Conservation (phyloP, 2,329 filamentous ascomycete species). For the Penicillium hordei region DNA sequence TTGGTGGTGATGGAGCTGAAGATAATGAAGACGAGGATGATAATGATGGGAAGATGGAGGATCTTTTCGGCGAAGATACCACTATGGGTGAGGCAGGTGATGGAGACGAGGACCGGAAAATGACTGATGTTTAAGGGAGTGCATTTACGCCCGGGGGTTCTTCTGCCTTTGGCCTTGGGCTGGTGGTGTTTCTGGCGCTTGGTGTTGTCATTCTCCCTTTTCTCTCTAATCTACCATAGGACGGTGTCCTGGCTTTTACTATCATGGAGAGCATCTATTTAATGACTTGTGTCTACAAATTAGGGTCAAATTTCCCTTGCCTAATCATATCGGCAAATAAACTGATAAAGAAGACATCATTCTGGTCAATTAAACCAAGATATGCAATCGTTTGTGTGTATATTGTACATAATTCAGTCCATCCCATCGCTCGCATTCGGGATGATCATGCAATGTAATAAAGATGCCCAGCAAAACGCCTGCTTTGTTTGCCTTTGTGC, state of each 20-base stretch:
- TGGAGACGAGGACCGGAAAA: slow-evolving; percentile 43
- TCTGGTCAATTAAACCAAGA: slow-evolving; percentile 15
- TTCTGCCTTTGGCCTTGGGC: background rate
- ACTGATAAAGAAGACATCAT: slow-evolving; percentile 5
- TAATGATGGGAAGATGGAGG: slow-evolving; percentile 50
- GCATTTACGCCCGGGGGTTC: background rate
- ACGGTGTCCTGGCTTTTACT: background rate
- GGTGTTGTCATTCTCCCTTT: slow-evolving; percentile 9
- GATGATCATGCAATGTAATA: slow-evolving; percentile 22
- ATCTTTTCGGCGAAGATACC: slow-evolving; percentile 48
- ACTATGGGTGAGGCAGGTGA: slow-evolving; percentile 40
- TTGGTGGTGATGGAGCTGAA: slow-evolving; percentile 36
- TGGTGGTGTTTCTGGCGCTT: slow-evolving; percentile 23
- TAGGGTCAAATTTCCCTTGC: background rate
- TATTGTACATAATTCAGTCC: slow-evolving; percentile 26
- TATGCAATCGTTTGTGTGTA: slow-evolving; percentile 18
- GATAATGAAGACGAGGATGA: slow-evolving; percentile 43
- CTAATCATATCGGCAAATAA: background rate
- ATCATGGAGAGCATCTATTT: background rate
- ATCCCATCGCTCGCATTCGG: slow-evolving; percentile 15
- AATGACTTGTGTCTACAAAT: background rate
- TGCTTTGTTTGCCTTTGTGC: slow-evolving; percentile 17
- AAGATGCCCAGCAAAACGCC: slow-evolving; percentile 27
- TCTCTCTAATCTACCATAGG: slow-evolving; percentile 3
- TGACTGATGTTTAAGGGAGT: slow-evolving; percentile 41